Evolutionary conservation across 2,329 filamentous ascomycete genomes (phyloP).

Genomic region (Paramyrothecium roridum): DNA sequence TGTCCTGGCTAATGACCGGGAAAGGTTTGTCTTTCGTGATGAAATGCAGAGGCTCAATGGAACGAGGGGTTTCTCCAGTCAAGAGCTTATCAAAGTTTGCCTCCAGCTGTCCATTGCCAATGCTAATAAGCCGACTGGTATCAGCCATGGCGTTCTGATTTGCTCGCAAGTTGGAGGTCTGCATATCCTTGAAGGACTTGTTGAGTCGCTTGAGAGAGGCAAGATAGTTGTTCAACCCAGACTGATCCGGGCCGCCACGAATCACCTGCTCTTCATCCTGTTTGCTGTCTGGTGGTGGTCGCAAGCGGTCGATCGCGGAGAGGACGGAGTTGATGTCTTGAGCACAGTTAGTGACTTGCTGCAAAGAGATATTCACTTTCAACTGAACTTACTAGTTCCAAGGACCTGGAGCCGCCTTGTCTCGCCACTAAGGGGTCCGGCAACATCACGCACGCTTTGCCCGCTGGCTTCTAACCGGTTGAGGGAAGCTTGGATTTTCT

Average conservation of each 20-base stretch:
- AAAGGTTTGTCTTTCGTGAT: slow-evolving; percentile 88
- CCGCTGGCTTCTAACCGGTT: slow-evolving; percentile 82
- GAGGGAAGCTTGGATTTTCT: slow-evolving; percentile 90
- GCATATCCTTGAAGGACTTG: slow-evolving; percentile 79
- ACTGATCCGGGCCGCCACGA: slow-evolving; percentile 78
- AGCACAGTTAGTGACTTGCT: not conserved
- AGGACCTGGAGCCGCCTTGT: slow-evolving; percentile 87
- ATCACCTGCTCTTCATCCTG: slow-evolving; percentile 91
- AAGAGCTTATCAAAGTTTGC: slow-evolving; percentile 78
- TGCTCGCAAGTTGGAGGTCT: slow-evolving; percentile 83
- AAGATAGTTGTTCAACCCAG: slow-evolving; percentile 80
- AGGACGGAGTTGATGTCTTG: slow-evolving; percentile 82
- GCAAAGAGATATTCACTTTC: not conserved
- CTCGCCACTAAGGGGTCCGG: slow-evolving; percentile 88
- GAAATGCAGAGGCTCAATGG: slow-evolving; percentile 86
- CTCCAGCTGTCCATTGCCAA: slow-evolving; percentile 80
- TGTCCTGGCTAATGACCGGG: slow-evolving; percentile 74
- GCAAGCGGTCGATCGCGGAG: slow-evolving; percentile 80
- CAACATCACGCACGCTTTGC: slow-evolving; percentile 86
- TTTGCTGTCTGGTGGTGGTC: slow-evolving; percentile 89
- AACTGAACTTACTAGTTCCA: slow-evolving; percentile 62
- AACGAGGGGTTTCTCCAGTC: slow-evolving; percentile 68
- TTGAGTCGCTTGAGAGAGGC: slow-evolving; percentile 85
- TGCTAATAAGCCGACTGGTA: slow-evolving; percentile 71
- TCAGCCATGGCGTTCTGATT: slow-evolving; percentile 88